phyloP scores from a whole-genome alignment of 805 yeast species.

The Nakazawaea wickerhamii region DNA sequence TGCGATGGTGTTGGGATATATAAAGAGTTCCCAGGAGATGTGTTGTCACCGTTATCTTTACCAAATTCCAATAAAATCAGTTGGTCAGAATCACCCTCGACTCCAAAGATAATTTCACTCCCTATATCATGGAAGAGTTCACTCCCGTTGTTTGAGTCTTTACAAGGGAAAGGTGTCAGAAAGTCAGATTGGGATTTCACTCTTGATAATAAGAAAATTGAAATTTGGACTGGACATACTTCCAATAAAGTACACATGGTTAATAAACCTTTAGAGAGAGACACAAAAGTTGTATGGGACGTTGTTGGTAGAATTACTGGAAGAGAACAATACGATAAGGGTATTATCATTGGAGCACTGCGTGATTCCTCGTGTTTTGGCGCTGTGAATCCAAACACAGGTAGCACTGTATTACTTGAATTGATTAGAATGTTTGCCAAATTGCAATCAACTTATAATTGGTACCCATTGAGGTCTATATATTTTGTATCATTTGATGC shows the following conservation, averaged over 20 bases:
- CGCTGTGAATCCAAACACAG: slow-evolving; percentile 66
- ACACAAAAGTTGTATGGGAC: slow-evolving; percentile 69
- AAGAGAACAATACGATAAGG: slow-evolving; percentile 68
- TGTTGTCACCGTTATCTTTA: slow-evolving; percentile 61
- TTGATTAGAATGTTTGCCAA: slow-evolving; percentile 62
- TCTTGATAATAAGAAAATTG: slow-evolving; percentile 21
- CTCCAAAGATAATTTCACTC: slow-evolving; percentile 70
- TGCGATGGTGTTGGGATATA: slow-evolving; percentile 49
- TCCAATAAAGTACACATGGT: slow-evolving; percentile 21
- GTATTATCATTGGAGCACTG: slow-evolving; percentile 75
- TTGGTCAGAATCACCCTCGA: slow-evolving; percentile 41
- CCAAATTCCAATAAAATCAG: slow-evolving; percentile 33
- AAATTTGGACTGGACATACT: slow-evolving; percentile 40
- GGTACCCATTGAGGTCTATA: slow-evolving; percentile 82
- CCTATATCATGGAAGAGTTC: slow-evolving; percentile 79
- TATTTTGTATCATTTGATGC: slow-evolving; percentile 85
- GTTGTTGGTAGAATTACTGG: slow-evolving; percentile 76
- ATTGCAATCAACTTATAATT: slow-evolving; percentile 56
- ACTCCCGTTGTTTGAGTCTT: slow-evolving; percentile 30
- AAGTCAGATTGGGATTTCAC: slow-evolving; percentile 30
- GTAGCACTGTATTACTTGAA: slow-evolving; percentile 68
- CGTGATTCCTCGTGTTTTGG: slow-evolving; percentile 77
- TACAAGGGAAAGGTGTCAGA: slow-evolving; percentile 34
- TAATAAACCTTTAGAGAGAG: slow-evolving; percentile 39
- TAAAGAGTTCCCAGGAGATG: slow-evolving; percentile 72